phyloP scores from a whole-genome alignment of 352 stramenopile species.

The Phytopythium montanum region DNA sequence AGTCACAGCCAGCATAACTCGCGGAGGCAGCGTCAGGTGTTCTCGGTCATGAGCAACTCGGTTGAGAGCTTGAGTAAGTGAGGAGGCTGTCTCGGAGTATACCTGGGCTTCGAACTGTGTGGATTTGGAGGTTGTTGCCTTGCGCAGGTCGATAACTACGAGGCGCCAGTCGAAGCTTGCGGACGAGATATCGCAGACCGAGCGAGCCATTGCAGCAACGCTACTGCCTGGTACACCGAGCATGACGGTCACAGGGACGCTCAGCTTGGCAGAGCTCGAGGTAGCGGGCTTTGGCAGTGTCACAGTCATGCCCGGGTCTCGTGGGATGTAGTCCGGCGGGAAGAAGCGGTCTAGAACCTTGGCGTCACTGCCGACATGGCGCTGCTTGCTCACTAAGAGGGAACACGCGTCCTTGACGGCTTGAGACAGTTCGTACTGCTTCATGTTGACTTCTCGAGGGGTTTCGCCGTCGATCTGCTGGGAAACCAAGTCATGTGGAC shows the following conservation, averaged over 20 bases:
- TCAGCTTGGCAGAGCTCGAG: constrained; percentile 22
- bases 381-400: constrained; percentile 16
- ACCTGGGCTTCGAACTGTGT: constrained; percentile 19
- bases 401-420: constrained; percentile 21
- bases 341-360: constrained; percentile 33
- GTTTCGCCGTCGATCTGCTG: constrained; percentile 36
- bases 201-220: constrained; percentile 23
- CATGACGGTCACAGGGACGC: constrained; percentile 52
- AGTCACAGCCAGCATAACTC: constrained; percentile 46
- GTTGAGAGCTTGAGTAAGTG: constrained; percentile 17
- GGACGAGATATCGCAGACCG: constrained; percentile 46
- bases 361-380: constrained; percentile 15
- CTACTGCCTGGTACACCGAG: constrained; percentile 69
- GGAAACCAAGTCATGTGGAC: constrained; percentile 31
- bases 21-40: constrained; percentile 21
- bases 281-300: constrained; percentile 34
- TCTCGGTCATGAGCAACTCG: constrained; percentile 16
- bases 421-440: constrained; percentile 13
- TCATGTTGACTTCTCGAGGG: constrained; percentile 25
- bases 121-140: constrained; percentile 11
- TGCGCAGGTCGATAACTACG: constrained; percentile 34
- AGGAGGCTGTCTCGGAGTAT: constrained; percentile 17
- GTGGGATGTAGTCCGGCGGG: constrained; percentile 54
- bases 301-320: constrained; percentile 32
- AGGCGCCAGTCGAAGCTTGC: constrained; percentile 37